phyloP scores from a whole-genome alignment of 2,329 filamentous ascomycete genomes.

The Amauroascus niger region DNA sequence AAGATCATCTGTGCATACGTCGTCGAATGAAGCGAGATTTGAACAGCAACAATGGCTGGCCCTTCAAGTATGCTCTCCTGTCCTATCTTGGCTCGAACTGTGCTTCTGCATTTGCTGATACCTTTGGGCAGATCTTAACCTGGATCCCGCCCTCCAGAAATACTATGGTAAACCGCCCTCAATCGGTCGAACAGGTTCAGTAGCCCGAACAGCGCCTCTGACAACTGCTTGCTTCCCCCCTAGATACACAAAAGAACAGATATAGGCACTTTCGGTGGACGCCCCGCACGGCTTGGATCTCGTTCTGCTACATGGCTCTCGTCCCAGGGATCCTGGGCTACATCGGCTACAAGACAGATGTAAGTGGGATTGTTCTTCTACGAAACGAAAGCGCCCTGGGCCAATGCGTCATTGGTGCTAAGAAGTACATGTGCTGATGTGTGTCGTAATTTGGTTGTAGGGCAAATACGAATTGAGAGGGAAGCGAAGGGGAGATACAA shows the following conservation, averaged over 20 bases:
- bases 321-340: constrained; percentile 63
- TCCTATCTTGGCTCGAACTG: background rate
- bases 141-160: constrained; percentile 41
- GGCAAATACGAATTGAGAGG: constrained; percentile 77
- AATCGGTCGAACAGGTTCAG: background rate
- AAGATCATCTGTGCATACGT: background rate
- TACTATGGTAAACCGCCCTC: constrained; percentile 40
- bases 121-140: constrained; percentile 37
- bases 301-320: constrained; percentile 63
- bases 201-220: background rate
- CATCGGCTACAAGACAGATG: constrained; percentile 71
- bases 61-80: constrained; percentile 9
- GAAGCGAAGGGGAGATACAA: constrained; percentile 79
- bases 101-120: constrained; percentile 29
- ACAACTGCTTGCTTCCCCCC: background rate
- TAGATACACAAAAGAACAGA: constrained; percentile 74
- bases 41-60: constrained; percentile 13
- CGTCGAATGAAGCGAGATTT: background rate
- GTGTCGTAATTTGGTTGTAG: constrained; percentile 41
- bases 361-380: constrained; percentile 45
- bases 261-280: constrained; percentile 97
- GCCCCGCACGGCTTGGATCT: constrained; percentile 66
- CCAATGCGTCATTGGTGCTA: background rate
- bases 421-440: background rate
- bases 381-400: background rate